Evolutionary conservation across 768 basidiomycete species (phyloP).

Genomic region (Lactifluus echinatus): DNA sequence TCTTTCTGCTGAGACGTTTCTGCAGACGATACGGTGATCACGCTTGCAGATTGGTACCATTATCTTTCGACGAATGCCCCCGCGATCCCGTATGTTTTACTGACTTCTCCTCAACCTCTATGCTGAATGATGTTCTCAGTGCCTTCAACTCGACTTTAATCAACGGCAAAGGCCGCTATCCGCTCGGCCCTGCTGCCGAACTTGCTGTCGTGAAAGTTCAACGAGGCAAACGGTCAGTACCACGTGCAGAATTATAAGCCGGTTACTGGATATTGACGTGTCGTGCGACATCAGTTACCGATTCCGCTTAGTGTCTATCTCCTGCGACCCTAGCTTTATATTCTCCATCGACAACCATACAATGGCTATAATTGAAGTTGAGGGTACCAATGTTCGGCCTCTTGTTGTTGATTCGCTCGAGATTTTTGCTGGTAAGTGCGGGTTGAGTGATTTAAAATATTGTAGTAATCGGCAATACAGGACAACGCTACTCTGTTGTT

Average conservation of each 20-base stretch:
- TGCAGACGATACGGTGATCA: too few species aligned
- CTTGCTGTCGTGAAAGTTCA: conserved; percentile 19
- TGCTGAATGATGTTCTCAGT: too few species aligned
- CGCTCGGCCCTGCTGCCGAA: conserved; percentile 9
- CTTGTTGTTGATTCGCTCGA: conserved; percentile 33
- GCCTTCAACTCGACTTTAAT: too few species aligned
- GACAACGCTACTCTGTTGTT: conserved; percentile 25
- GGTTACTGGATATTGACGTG: background rate
- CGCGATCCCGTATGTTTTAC: too few species aligned
- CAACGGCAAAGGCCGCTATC: conserved; percentile 42
- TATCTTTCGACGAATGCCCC: too few species aligned
- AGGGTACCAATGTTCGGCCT: conserved; percentile 29
- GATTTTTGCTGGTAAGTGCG: conserved; percentile 32
- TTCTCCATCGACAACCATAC: conserved; percentile 35
- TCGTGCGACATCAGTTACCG: conserved; percentile 13
- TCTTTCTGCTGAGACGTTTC: too few species aligned
- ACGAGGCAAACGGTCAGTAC: conserved; percentile 6
- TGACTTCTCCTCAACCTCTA: too few species aligned
- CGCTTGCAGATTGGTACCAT: too few species aligned
- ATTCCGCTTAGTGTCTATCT: conserved; percentile 20
- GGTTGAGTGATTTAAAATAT: background rate
- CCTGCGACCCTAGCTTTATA: conserved; percentile 29
- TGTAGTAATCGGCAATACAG: background rate
- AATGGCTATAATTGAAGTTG: conserved; percentile 36
- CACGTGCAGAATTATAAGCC: background rate